These are phyloP conservation scores for Silybum marianum DNA, from an alignment of 129 eudicot genomes.

Conservation along the genomic window DNA sequence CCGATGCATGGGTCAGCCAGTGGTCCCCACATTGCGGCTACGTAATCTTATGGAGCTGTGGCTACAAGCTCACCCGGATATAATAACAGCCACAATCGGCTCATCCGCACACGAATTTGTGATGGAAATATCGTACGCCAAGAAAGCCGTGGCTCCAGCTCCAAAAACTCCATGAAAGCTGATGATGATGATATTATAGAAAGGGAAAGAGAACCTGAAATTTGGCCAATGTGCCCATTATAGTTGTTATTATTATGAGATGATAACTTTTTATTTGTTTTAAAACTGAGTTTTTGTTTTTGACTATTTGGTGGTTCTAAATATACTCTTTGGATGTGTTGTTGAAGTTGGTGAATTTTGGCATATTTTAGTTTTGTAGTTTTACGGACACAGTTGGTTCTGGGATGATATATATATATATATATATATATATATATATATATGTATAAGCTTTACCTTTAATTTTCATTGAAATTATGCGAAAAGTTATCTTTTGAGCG, in stretches of 20 bases:
- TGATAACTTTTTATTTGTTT: neutral
- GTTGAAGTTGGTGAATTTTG: constrained; percentile 11
- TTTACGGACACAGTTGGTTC: neutral
- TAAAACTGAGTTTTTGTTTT: constrained; percentile 6
- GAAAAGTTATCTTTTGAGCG: too few relatives aligned
- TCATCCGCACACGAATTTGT: constrained; percentile 84
- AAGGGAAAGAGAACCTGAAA: neutral
- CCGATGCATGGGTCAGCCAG: constrained; percentile 71
- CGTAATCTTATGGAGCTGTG: constrained; percentile 62
- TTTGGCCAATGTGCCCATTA: neutral
- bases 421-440: too few relatives aligned
- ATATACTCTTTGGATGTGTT: constrained; percentile 2
- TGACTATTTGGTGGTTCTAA: neutral
- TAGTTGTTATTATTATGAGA: constrained; percentile 6
- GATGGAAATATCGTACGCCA: constrained; percentile 70
- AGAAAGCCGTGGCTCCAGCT: constrained; percentile 16
- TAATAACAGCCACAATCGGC: constrained; percentile 58
- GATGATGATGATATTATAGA: neutral
- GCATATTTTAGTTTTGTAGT: neutral
- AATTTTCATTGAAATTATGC: too few relatives aligned
- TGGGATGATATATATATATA: neutral
- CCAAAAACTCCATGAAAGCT: constrained; percentile 13
- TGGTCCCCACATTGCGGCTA: constrained; percentile 61
- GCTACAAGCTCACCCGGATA: constrained; percentile 65
- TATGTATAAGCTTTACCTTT: neutral